Evolutionary conservation across 352 stramenopile genomes (phyloP).

Genomic region (Phytophthora rubi): DNA sequence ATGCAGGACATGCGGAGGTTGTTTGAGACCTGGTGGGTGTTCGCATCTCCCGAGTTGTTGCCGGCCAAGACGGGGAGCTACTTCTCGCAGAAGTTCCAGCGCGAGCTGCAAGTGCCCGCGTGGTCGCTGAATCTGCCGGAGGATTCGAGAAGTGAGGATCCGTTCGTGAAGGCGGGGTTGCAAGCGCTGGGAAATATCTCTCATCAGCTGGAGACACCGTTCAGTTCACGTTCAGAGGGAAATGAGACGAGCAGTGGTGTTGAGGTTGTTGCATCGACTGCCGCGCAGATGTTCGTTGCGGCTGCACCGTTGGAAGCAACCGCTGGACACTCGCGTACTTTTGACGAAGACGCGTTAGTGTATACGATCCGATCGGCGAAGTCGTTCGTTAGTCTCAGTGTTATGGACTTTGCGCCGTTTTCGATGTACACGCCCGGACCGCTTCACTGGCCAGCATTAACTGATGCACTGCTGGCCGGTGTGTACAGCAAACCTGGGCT

Average conservation of each 20-base stretch:
- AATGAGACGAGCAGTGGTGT: slow-evolving; percentile 5
- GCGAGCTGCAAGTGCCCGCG: slow-evolving; percentile 56
- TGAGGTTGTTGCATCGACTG: background rate
- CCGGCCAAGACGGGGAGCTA: slow-evolving; percentile 46
- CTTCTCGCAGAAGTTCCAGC: slow-evolving; percentile 67
- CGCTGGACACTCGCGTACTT: slow-evolving; percentile 48
- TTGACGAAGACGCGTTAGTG: slow-evolving; percentile 76
- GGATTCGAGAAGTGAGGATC: slow-evolving; percentile 40
- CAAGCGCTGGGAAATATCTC: slow-evolving; percentile 56
- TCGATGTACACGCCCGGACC: slow-evolving; percentile 69
- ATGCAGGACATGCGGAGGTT: slow-evolving; percentile 69
- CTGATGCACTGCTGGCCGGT: slow-evolving; percentile 59
- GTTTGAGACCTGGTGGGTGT: slow-evolving; percentile 81
- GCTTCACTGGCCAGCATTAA: slow-evolving; percentile 74
- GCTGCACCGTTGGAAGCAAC: slow-evolving; percentile 72
- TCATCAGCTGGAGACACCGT: slow-evolving; percentile 50
- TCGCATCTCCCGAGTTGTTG: slow-evolving; percentile 42
- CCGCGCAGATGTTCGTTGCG: slow-evolving; percentile 60
- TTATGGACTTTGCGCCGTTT: slow-evolving; percentile 86
- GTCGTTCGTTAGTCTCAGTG: slow-evolving; percentile 66
- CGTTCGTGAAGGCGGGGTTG: slow-evolving; percentile 58
- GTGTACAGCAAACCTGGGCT: slow-evolving; percentile 66
- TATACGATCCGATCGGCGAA: slow-evolving; percentile 74
- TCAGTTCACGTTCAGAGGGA: slow-evolving; percentile 12
- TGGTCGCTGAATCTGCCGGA: slow-evolving; percentile 66